These are phyloP conservation scores for Venturia aucupariae DNA, from an alignment of 2,329 filamentous ascomycete species.

Conservation along the genomic window DNA sequence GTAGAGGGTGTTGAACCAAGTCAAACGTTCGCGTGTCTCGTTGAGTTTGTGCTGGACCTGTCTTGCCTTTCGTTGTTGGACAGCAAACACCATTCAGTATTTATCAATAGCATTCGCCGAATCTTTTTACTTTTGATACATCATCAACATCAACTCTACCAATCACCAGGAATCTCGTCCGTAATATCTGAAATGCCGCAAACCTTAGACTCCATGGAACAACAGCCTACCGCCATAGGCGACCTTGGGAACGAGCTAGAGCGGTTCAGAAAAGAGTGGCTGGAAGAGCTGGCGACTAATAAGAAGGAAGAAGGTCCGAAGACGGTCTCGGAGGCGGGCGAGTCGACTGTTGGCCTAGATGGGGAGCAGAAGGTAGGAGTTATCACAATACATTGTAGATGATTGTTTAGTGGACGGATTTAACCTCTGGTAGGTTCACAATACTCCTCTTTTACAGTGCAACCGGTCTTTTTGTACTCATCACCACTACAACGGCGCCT, in stretches of 20 bases:
- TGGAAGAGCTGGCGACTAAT: not conserved
- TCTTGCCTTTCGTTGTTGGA: not conserved
- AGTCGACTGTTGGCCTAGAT: not conserved
- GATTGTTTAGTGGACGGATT: not conserved
- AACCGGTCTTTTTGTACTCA: not conserved
- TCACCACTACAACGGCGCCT: not conserved
- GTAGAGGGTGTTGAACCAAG: not conserved
- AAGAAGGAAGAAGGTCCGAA: not conserved
- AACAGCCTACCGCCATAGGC: not conserved
- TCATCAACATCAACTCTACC: not conserved
- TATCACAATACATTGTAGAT: not conserved
- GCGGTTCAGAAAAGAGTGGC: not conserved
- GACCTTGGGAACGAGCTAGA: not conserved
- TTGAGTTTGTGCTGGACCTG: not conserved
- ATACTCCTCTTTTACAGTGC: not conserved
- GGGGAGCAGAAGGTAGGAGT: not conserved
- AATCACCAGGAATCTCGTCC: not conserved
- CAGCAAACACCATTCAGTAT: not conserved
- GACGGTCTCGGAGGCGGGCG: not conserved
- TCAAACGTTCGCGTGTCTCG: not conserved
- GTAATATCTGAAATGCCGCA: not conserved
- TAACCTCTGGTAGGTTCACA: not conserved
- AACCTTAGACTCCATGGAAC: not conserved
- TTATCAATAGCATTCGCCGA: not conserved
- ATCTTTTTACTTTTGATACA: not conserved